Percentiles rank a stretch among this genome's conserved stretches.
phyloP scores from a whole-genome alignment of 108 stramenopile genomes.

The Skeletonema potamos region DNA sequence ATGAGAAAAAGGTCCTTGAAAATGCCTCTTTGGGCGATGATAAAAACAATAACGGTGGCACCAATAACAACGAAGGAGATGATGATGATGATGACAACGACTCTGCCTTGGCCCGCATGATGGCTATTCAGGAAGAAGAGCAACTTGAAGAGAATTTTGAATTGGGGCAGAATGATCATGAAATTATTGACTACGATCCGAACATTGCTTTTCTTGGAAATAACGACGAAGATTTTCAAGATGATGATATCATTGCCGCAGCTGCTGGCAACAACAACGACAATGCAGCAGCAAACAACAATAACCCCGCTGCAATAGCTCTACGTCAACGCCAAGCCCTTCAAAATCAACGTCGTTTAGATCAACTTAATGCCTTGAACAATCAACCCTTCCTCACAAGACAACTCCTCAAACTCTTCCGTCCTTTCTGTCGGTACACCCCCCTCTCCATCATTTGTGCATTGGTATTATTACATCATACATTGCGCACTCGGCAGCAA shows the following conservation, averaged over 20 bases:
- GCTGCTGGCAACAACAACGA: background rate
- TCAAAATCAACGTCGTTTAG: background rate
- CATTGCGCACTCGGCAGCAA: constrained; percentile 83
- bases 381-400: constrained; percentile 7
- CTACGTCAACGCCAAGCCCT: constrained; percentile 19
- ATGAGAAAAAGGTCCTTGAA: background rate
- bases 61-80: background rate
- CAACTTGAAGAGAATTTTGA: background rate
- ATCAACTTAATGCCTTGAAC: background rate
- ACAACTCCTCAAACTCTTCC: background rate
- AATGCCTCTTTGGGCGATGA: background rate
- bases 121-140: constrained; percentile 35
- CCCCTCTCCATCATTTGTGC: constrained; percentile 58
- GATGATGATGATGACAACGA: constrained; percentile 11
- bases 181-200: constrained; percentile 11
- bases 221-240: background rate
- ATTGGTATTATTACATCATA: constrained; percentile 59
- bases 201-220: constrained; percentile 17
- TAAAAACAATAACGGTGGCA: background rate
- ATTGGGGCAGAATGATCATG: background rate
- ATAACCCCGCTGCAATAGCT: constrained; percentile 30
- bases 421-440: constrained; percentile 35
- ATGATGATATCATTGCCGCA: background rate
- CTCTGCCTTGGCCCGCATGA: constrained; percentile 22
- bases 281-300: background rate